Base-by-base conservation (phyloP, 768 basidiomycete species). In the Kwoniella newhampshirensis region DNA sequence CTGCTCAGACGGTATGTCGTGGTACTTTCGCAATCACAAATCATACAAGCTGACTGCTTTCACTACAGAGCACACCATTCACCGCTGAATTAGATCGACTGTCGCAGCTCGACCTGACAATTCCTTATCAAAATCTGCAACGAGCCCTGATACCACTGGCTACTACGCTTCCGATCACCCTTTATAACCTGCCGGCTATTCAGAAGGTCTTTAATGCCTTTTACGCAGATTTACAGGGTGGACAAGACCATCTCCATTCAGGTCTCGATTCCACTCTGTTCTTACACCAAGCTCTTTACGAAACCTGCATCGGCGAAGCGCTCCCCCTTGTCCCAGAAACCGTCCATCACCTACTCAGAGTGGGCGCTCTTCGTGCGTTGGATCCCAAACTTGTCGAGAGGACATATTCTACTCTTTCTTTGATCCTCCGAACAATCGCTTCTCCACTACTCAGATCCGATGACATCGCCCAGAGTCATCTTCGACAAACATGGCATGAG, bases 351-450 rank as follows among this genome's bases (percentile, higher is more conserved):
- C 53, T 77, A 4, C 50, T 72, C 1, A 63, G 67, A 1, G 55
- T 67, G 11, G 70, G 70, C n/a, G 46, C 62, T 20, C 45, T 75
- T 1, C 60, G 61, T 3, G 64, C 68, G 0, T 58, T 78, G 4
- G 68, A 74, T 46, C 71, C 75, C 12, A 57, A 60, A 23, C 56
- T 76, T 9, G 66, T 75, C 50, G 73, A 76, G 54, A 67, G 62
- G 57, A 62, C 71, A 8, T 78, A 71, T 50, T 74, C 73, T 13
- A 66, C 74, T 5, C 54, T 75, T 5, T 72, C 75, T 1, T 66
- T 64, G 2, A 63, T 74, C 32, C 54, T 78, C n/a, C 68, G 74
- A 9, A 64, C 58, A 13, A 46, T 70, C 8, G 65, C 73, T 25
- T 46, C 67, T 0, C 27, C 64, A 0, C 59, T 76, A 3, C 64